phyloP scores from a whole-genome alignment of 1,284 basidiomycete species.

The Trichosporon sp. region DNA sequence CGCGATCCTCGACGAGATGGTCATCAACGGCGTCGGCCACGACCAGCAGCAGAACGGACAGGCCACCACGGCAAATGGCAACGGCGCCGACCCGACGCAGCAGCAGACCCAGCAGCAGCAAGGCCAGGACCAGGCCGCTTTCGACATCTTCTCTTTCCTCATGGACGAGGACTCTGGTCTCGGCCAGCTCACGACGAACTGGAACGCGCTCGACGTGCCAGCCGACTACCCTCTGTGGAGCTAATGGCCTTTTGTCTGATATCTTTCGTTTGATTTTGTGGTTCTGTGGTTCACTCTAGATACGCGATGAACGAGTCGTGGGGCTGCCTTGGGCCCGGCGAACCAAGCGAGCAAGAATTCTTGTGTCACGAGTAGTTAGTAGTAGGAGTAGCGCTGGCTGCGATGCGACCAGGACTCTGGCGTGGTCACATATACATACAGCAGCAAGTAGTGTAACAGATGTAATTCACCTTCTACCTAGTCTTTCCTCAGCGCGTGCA shows the following conservation, averaged over 20 bases:
- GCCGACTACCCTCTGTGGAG: slow-evolving; percentile 41
- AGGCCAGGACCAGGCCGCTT: slow-evolving; percentile 16
- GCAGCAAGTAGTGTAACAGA: not conserved
- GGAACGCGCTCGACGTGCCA: slow-evolving; percentile 38
- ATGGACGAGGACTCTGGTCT: slow-evolving; percentile 44
- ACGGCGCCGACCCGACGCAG: not conserved
- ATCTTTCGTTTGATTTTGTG: not conserved
- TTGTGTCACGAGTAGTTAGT: not conserved
- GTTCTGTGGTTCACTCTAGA: not conserved
- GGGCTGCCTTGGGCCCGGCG: not conserved
- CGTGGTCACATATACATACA: not conserved
- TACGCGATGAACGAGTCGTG: not conserved
- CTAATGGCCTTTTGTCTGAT: slow-evolving; percentile 6
- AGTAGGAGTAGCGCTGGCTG: too few species aligned
- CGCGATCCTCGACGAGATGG: slow-evolving; percentile 13
- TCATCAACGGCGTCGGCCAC: slow-evolving; percentile 7
- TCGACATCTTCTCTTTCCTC: slow-evolving; percentile 44
- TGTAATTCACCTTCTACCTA: not conserved
- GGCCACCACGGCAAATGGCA: not conserved
- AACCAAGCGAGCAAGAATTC: not conserved
- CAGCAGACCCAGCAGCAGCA: not conserved
- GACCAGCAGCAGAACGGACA: not conserved
- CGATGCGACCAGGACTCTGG: too few species aligned
- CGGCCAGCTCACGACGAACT: slow-evolving; percentile 20
- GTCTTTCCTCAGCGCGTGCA: not conserved